Base-by-base conservation (phyloP, 257 asterid genomes). In the Nicotiana paniculata region DNA sequence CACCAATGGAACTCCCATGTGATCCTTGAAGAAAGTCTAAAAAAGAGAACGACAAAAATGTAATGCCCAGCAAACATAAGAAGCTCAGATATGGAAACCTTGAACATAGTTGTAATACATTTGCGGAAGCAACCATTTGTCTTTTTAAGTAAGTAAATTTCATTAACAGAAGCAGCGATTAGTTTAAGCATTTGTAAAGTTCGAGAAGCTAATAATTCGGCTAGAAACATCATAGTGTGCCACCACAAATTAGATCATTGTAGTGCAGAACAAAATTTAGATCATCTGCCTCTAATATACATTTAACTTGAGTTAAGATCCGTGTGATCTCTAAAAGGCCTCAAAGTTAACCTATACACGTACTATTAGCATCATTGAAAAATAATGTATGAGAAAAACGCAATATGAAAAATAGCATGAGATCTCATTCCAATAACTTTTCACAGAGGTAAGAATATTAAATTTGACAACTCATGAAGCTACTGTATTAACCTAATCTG, bases 1-100 rank as follows among this genome's bases (percentile, higher is more conserved):
- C 74, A 92, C 66, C 72, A 92, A 77, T 64, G 97, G 94, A 58
- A 94, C 95, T 85, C 97, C 98, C 97, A 93, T 93, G 89, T 85
- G 84, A 69, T 94, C 97, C 82, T 88, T 91, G 90, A 94, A 91
- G 86, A 94, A 94, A 13, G 89, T 62, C 97, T 94, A 59, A 30
- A 77, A 48, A 16, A 82, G 63, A 13, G 43, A 51, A 37, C 35
- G 61, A 24, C 28, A 51, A 43, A 53, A 59, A 51, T 54, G 59
- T 59, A 70, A 63, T 75, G 80, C 26, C 4, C 78, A 21, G 79
- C 79, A 43, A 33, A 21, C 24, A 72, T 11, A 46, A 39, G 39
- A 48, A 39, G 39, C 68, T 59, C 21, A 64, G 59, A 46, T 54
- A 81, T 33, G 46, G 13, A 32, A 61, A 28, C 68, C 39, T 24